Conservation (phyloP, 2,329 filamentous ascomycete genomes). For the Mariannaea sp. region DNA sequence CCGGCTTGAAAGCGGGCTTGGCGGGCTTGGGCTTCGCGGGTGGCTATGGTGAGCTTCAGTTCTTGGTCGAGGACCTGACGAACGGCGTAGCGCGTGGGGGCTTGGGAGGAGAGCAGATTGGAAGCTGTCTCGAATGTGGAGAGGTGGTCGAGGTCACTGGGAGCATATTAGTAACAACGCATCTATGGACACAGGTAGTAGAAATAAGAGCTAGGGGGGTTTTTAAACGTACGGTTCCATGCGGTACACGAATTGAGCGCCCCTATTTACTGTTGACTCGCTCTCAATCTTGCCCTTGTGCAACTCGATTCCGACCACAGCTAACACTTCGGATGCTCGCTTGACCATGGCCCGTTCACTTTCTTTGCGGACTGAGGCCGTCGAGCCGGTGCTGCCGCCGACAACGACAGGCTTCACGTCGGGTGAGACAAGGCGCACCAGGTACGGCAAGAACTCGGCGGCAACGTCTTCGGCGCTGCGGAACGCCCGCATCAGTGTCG, state of each 20-base stretch:
- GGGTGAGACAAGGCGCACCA: slow-evolving; percentile 82
- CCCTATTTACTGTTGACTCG: slow-evolving; percentile 62
- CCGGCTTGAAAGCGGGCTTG: slow-evolving; percentile 68
- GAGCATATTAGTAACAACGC: not conserved
- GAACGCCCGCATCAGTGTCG: slow-evolving; percentile 76
- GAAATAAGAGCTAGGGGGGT: too few relatives aligned
- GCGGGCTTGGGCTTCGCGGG: slow-evolving; percentile 68
- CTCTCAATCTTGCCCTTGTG: slow-evolving; percentile 80
- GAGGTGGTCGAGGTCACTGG: slow-evolving; percentile 74
- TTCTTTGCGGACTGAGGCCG: slow-evolving; percentile 87
- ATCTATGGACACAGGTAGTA: too few relatives aligned
- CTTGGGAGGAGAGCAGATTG: slow-evolving; percentile 60
- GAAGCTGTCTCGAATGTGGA: slow-evolving; percentile 73
- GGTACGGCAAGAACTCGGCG: slow-evolving; percentile 82
- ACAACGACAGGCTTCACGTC: slow-evolving; percentile 91
- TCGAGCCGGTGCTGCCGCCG: slow-evolving; percentile 66
- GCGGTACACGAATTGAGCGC: slow-evolving; percentile 80
- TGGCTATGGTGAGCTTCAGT: slow-evolving; percentile 72
- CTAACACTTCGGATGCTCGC: slow-evolving; percentile 79
- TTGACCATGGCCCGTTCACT: slow-evolving; percentile 80
- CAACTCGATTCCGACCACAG: slow-evolving; percentile 80
- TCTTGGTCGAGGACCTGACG: slow-evolving; percentile 93
- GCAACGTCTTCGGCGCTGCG: slow-evolving; percentile 78
- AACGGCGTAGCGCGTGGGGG: slow-evolving; percentile 86
- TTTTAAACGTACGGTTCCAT: slow-evolving; percentile 90